Base-by-base conservation (phyloP, 148 eudicot species). In the Chenopodium berlandieri region DNA sequence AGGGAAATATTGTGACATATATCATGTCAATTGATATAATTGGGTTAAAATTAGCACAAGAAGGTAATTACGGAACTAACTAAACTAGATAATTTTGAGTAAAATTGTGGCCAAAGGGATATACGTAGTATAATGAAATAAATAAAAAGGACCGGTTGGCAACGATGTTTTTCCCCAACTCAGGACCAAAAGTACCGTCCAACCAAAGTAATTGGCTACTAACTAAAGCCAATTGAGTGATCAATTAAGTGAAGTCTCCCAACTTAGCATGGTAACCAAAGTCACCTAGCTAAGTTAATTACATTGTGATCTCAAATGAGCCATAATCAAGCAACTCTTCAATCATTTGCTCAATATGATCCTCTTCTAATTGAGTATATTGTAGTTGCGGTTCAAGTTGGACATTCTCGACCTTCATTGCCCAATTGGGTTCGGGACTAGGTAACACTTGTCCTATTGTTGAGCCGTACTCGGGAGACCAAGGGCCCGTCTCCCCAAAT, bases 281-380 rank as follows among this genome's bases (percentile, higher is more conserved):
- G 30, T 46, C 20, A 48, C 77, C 47, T 17, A 79, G 25, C 75
- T 76, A 48, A 80, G 79, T 60, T 78, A 17, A 85, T 85, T 46
- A 78, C 67, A 67, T 60, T 8, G 84, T 68, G 54, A 85, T 82
- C 84, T 94, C 98, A 88, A 92, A 73, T 20, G 93, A 85, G 23
- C 93, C 93, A 85, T 87, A 91, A 82, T 90, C 88, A 48, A 94
- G 92, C 87, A 94, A 82, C 77, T 94, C 98, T 85, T 90, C 80
- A 34, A 94, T 94, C 98, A 94, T 94, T 79, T 94, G 98, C 88
- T 94, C 95, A 64, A 94, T 94, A 56, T 92, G 91, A 48, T 90
- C 94, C 54, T 94, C 98, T 80, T 91, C 97, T 79, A 91, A 85
- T 40, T 83, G 58, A 75, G 86, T 71, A 52, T 84, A 87, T 17